Evolutionary conservation across 768 basidiomycete genomes (phyloP).

Genomic region (Russula sp.): DNA sequence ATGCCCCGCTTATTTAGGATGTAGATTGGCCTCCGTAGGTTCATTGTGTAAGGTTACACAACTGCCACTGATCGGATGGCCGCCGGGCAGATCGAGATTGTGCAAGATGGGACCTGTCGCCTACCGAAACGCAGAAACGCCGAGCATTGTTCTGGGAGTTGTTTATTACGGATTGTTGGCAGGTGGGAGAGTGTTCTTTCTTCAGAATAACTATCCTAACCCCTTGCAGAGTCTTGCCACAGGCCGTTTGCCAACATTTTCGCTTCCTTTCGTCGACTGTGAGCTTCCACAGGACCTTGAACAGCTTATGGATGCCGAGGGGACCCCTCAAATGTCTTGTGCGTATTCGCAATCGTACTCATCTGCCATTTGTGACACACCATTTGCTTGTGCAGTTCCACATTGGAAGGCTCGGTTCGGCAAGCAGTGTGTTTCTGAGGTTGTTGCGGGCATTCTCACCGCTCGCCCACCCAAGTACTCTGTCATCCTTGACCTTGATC

Average conservation of each 20-base stretch:
- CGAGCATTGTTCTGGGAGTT: slow-evolving; percentile 69
- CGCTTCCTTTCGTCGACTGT: slow-evolving; percentile 67
- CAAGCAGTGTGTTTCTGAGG: slow-evolving; percentile 57
- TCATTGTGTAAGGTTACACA: background rate
- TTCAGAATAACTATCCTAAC: background rate
- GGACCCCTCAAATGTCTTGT: slow-evolving; percentile 55
- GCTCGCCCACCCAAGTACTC: slow-evolving; percentile 59
- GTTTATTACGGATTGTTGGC: slow-evolving; percentile 71
- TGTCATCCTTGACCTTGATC: slow-evolving; percentile 56
- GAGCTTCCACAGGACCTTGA: slow-evolving; percentile 59
- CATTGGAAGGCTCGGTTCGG: slow-evolving; percentile 69
- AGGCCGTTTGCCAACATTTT: slow-evolving; percentile 62
- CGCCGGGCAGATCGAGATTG: slow-evolving; percentile 56
- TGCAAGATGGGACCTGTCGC: slow-evolving; percentile 58
- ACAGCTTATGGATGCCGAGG: slow-evolving; percentile 52
- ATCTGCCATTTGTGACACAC: background rate
- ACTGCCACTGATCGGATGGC: background rate
- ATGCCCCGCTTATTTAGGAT: background rate
- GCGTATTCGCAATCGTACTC: slow-evolving; percentile 27
- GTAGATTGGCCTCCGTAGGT: slow-evolving; percentile 60
- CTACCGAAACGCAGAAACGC: slow-evolving; percentile 63
- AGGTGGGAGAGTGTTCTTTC: slow-evolving; percentile 36
- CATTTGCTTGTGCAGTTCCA: slow-evolving; percentile 41
- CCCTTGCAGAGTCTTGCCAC: slow-evolving; percentile 55
- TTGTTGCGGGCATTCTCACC: slow-evolving; percentile 61